Percentiles rank a stretch among this genome's conserved stretches.
Evolutionary conservation across 495 filamentous ascomycete species (phyloP).

Genomic region (Penicillium nucicola): DNA sequence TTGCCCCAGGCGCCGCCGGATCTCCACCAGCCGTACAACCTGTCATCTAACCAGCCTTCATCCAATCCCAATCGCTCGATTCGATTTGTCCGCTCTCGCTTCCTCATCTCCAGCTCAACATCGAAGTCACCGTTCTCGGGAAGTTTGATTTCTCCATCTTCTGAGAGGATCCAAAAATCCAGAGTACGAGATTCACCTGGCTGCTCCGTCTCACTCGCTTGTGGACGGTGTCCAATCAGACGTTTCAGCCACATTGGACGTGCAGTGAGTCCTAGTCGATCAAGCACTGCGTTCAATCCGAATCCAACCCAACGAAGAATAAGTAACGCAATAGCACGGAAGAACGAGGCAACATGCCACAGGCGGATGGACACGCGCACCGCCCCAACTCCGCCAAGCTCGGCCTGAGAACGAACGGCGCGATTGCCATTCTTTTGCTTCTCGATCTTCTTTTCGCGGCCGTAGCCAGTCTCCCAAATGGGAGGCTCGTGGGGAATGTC

Average conservation of each 20-base stretch:
- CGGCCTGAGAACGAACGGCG: slow-evolving; percentile 37
- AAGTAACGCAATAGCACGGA: slow-evolving; percentile 68
- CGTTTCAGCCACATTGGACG: slow-evolving; percentile 62
- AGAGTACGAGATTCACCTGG: slow-evolving; percentile 24
- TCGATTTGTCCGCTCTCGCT: slow-evolving; percentile 41
- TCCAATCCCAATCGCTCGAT: slow-evolving; percentile 34
- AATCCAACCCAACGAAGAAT: slow-evolving; percentile 57
- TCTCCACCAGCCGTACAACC: slow-evolving; percentile 78
- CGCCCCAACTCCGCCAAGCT: slow-evolving; percentile 69
- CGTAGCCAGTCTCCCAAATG: slow-evolving; percentile 62
- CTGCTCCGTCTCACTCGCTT: slow-evolving; percentile 13
- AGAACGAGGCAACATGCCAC: slow-evolving; percentile 69
- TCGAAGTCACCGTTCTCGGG: slow-evolving; percentile 64
- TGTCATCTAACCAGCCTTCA: slow-evolving; percentile 67
- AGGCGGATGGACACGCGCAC: slow-evolving; percentile 69
- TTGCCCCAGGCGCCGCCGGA: slow-evolving; percentile 78
- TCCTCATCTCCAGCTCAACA: slow-evolving; percentile 70
- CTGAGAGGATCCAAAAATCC: slow-evolving; percentile 60
- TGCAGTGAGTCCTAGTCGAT: slow-evolving; percentile 56
- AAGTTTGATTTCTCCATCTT: slow-evolving; percentile 53
- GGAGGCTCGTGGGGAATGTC: slow-evolving; percentile 27
- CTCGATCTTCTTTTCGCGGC: slow-evolving; percentile 56
- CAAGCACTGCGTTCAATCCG: slow-evolving; percentile 50
- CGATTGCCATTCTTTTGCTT: slow-evolving; percentile 45
- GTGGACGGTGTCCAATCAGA: slow-evolving; percentile 18